Base-by-base conservation (phyloP, 2,329 filamentous ascomycete genomes). In the Paraconiothyrium brasiliense region DNA sequence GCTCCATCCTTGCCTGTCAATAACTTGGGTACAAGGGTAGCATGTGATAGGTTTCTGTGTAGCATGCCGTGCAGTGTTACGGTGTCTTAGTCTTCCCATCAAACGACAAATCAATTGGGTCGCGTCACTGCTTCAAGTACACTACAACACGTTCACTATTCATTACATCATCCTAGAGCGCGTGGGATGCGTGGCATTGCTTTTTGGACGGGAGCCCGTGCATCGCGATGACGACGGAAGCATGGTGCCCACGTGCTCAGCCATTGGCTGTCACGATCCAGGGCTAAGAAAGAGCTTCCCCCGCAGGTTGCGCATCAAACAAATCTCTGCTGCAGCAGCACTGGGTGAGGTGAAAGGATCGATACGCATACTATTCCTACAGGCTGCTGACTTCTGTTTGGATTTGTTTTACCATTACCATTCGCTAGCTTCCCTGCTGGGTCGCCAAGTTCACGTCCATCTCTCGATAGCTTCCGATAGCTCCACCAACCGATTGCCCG, bases 191-290 rank as follows among this genome's bases (percentile, higher is more conserved):
- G 50, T 52, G 11, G 34, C 22, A n/a, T 54, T 27, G 35, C 37
- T 41, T 41, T 44, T 41, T 7, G 4, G 35, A 41, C n/a, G 35
- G 27, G 27, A 7, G 50, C 24, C 52, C 51, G 60, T 62, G 60
- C 60, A 41, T 55, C 43, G 61, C 55, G 39, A 59, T 63, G 61
- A 63, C 61, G 61, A 48, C 6, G 49, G 57, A 11, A 43, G 20
- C 32, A 24, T 16, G 47, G 16, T 16, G 52, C 46, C 58, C 64
- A 60, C 58, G 64, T 60, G 61, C 54, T 41, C 48, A 54, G 20
- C 52, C 54, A 66, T 66, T 66, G 64, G 64, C 47, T 58, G 39
- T 50, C 57, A 48, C 49, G 32, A 32, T 22, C 51, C 43, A 54
- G 44, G 47, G 35, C 43, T 30, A 32, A 52, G 43, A 52, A 56